Percentiles rank a stretch among this genome's conserved stretches.
Conservation (phyloP, 371 early-diverging fungal species). For the Saksenaea vasiformis region DNA sequence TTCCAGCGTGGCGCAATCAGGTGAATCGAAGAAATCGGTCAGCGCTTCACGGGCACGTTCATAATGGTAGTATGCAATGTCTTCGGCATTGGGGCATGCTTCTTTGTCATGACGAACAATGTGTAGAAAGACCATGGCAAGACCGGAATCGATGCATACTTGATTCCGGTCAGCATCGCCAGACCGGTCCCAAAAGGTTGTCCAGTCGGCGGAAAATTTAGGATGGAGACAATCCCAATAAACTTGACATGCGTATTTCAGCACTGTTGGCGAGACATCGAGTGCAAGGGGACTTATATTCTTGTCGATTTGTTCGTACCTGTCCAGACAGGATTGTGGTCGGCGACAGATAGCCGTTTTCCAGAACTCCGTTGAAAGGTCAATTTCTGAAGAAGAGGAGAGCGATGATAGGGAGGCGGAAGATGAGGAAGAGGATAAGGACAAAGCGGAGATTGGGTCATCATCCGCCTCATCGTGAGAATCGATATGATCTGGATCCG, state of each 20-base stretch:
- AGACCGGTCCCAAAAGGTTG: conserved; percentile 33
- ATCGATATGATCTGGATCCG: conserved; percentile 3
- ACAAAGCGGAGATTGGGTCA: not conserved
- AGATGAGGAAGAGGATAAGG: conserved; percentile 6
- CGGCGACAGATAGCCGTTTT: conserved; percentile 12
- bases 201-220: conserved; percentile 31
- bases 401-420: conserved; percentile 5
- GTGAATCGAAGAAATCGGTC: conserved; percentile 39
- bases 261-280: conserved; percentile 25
- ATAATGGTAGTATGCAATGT: conserved; percentile 32
- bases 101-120: conserved; percentile 35
- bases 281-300: conserved; percentile 24
- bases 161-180: conserved; percentile 31
- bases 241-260: conserved; percentile 32
- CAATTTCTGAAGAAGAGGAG: not conserved
- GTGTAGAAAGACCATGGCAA: conserved; percentile 38
- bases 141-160: conserved; percentile 31
- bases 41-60: conserved; percentile 32
- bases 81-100: conserved; percentile 27
- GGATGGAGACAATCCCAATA: conserved; percentile 43
- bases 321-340: conserved; percentile 23
- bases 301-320: conserved; percentile 23
- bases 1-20: conserved; percentile 32
- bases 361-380: conserved; percentile 25
- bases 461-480: not conserved